Base-by-base conservation (phyloP, 495 filamentous ascomycete species). In the Aspergillus nidulans region DNA sequence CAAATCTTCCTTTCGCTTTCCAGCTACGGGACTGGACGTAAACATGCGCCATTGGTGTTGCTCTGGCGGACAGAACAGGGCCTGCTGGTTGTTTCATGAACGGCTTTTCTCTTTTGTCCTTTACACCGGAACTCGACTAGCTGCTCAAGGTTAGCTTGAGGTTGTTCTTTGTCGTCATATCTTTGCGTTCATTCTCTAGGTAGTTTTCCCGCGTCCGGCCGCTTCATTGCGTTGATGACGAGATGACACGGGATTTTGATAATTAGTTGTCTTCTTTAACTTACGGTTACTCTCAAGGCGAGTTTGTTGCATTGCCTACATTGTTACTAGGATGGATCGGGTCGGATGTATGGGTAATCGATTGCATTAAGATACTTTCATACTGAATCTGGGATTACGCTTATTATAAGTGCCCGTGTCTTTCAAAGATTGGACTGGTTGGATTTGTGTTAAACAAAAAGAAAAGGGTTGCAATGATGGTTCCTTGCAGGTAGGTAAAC, bases 41-140 rank as follows among this genome's bases (percentile, higher is more conserved):
- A 73, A 64, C 71, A 58, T 54, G 70, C 70, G 72, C 70, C 68
- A 51, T 64, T 66, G 70, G 69, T 69, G 64, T 75, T 72, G 56
- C 46, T 32, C 52, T 26, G 57, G 58, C 65, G 55, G 58, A 56
- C 55, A 52, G 46, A 46, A 60, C 58, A 38, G 30, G 64, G 64
- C 59, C 69, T 69, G 56, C 58, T 55, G 34, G 6, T 19, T 28
- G 26, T 21, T 36, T 47, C 9, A 52, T 38, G 10, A 41, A 44
- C 15, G 23, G 51, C 41, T 25, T 24, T 52, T 45, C 41, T 52
- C 23, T 36, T 23, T 16, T 49, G 6, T 49, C 28, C 45, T 28
- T 34, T 54, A 24, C 23, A 6, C 43, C n/a, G 23, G 23, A 45
- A n/a, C 25, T 34, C 34, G 7, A 34, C 30, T 13, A 6, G 6